Evolutionary conservation across 106 monocot species (phyloP), one percentile per base, ranked within the genome.

Genomic region (Allium cepa): DNA sequence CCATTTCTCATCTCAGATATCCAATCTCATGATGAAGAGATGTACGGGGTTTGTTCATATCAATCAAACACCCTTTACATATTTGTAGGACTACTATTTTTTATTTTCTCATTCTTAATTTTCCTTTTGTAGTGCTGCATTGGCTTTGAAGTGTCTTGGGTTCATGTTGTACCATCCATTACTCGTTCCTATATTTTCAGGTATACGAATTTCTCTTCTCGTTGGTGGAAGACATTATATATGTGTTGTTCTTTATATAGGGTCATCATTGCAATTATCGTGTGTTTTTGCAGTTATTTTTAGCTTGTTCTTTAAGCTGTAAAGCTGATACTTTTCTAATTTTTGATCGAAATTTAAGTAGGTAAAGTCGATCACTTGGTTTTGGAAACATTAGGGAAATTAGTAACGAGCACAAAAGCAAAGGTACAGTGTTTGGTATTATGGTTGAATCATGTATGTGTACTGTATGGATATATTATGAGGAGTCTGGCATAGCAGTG

Each of bases 141-240:
- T 70, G 26, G 83, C 85, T 69, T 61, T 90, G 46, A 90, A 86
- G 62, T 86, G 90, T 68, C 73, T 90, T 7, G 90, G 85, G 10
- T 90, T 90, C 79, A 80, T 80, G 77, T 48, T 85, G 3, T 90
- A 90, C 46, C 90, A 90, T 58, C 90, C 80, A 7, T 57, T 73
- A 4, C 53, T 83, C 4, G 78, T 78, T 8, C 7, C 73, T 11
- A 46, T 64, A 15, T 69, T 90, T 22, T 69, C 85, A 68, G 82
- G 89, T 85, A 28, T 12, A 17, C 16, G 7, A 3, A 12, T 10
- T 8, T 65, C 53, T 14, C 16, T 17, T 22, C 26, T 28, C 5
- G 69, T 60, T 36, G 36, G 36, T 36, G 36, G 36, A 36, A 36
- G 36, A 36, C 36, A 36, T 36, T 36, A 36, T 5, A 36, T 36